Evolutionary conservation across 1,284 basidiomycete genomes (phyloP).

Genomic region (Ustilago sp.): DNA sequence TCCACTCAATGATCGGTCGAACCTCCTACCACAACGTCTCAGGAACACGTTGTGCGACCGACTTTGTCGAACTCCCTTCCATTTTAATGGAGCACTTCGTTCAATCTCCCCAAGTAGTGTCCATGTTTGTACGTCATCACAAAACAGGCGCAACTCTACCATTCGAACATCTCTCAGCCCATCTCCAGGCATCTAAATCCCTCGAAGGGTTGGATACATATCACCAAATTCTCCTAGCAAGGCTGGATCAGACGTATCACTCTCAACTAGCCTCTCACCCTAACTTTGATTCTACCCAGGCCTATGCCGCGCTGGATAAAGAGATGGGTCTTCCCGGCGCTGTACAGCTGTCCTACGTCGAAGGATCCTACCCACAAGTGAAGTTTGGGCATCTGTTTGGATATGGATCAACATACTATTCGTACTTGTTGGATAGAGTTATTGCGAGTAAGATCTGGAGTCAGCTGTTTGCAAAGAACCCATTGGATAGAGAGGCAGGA

Average conservation of each 20-base stretch:
- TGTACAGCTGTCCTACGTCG: conserved; percentile 21
- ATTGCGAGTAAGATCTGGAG: conserved; percentile 91
- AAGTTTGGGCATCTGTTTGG: conserved; percentile 96
- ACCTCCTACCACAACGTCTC: conserved; percentile 98
- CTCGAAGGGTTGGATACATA: conserved; percentile 79
- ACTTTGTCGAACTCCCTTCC: conserved; percentile 97
- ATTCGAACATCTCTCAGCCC: conserved; percentile 73
- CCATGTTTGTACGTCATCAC: conserved; percentile 78
- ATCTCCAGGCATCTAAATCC: conserved; percentile 41
- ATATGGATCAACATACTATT: conserved; percentile 97
- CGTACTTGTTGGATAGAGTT: conserved; percentile 93
- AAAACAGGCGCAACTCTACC: conserved; percentile 78
- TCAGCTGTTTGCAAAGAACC: conserved; percentile 76
- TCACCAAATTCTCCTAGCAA: conserved; percentile 88
- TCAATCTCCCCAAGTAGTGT: conserved; percentile 82
- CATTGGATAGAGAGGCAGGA: conserved; percentile 72
- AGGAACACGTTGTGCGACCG: conserved; percentile 97
- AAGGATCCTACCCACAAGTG: conserved; percentile 77
- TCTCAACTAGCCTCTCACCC: conserved; percentile 72
- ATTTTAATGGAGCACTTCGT: conserved; percentile 98
- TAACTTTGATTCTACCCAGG: conserved; percentile 76
- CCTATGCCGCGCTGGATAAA: conserved; percentile 69
- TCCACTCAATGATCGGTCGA: conserved; percentile 99
- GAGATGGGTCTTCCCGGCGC: conserved; percentile 46
- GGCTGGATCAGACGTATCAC: conserved; percentile 91